These are phyloP conservation scores for Chaetomium tenue DNA, from an alignment of 495 filamentous ascomycete species.

Conservation along the genomic window DNA sequence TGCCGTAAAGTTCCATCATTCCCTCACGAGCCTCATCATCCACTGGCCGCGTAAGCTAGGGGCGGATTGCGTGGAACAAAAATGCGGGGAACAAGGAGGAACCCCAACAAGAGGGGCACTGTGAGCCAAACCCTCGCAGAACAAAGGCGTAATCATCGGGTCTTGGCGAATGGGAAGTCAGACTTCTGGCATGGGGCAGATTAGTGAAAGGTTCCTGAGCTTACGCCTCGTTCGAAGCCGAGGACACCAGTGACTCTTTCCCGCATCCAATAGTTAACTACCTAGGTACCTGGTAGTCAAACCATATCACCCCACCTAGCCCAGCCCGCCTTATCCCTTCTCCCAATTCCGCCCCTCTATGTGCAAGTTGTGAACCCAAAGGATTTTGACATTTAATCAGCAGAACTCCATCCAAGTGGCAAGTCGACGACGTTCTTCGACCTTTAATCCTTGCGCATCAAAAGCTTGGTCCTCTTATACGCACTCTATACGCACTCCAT, in stretches of 20 bases:
- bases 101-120: constrained; percentile 22
- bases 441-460: constrained; percentile 6
- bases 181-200: constrained; percentile 13
- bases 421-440: not conserved
- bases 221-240: constrained; percentile 10
- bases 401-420: constrained; percentile 6
- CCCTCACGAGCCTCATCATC: constrained; percentile 13
- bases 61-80: constrained; percentile 26
- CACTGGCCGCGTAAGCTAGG: constrained; percentile 35
- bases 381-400: constrained; percentile 6
- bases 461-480: constrained; percentile 4
- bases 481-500: not conserved
- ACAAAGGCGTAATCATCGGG: not conserved
- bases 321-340: too few species aligned
- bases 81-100: constrained; percentile 22
- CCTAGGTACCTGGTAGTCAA: too few species aligned
- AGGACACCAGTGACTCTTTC: constrained; percentile 18
- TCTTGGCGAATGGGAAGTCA: constrained; percentile 23
- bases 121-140: constrained; percentile 23
- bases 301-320: constrained; percentile 21
- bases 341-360: not conserved
- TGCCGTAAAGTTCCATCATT: not conserved
- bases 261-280: constrained; percentile 20
- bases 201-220: constrained; percentile 20
- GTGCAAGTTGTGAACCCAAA: constrained; percentile 1